Percentiles rank a stretch among this genome's conserved stretches.
Conservation (phyloP, 2,329 filamentous ascomycete genomes). For the Penicillium sp. region DNA sequence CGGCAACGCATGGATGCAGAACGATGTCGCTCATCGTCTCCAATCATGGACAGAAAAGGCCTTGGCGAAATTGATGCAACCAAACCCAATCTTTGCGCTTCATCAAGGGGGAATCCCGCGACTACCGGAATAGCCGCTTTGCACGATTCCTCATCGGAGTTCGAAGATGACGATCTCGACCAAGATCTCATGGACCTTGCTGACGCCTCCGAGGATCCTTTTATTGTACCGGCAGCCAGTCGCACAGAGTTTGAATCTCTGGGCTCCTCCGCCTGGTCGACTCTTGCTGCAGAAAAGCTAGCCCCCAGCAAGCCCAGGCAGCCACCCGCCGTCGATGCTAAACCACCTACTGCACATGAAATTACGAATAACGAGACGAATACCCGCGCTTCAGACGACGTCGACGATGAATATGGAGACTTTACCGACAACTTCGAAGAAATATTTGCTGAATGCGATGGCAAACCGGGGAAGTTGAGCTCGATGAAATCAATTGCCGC, state of each 20-base stretch:
- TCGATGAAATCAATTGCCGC: conserved; percentile 9
- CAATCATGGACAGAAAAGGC: conserved; percentile 23
- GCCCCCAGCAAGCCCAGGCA: conserved; percentile 5
- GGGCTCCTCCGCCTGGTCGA: conserved; percentile 19
- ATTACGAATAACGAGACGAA: conserved; percentile 19
- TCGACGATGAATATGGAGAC: conserved; percentile 65
- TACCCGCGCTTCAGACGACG: conserved; percentile 53
- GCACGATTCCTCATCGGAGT: conserved; percentile 43
- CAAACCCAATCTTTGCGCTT: conserved; percentile 3
- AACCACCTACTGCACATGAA: conserved; percentile 7
- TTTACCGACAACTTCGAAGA: conserved; percentile 59
- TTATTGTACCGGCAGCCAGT: conserved; percentile 17
- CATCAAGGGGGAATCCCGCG: neutral
- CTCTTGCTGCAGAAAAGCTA: conserved; percentile 12
- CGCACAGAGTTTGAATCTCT: conserved; percentile 16
- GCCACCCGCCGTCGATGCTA: conserved; percentile 1
- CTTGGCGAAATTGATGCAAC: conserved; percentile 1
- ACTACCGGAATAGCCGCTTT: conserved; percentile 8
- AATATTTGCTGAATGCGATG: conserved; percentile 56
- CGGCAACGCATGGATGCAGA: conserved; percentile 34
- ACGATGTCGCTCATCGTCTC: conserved; percentile 34
- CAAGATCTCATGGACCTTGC: conserved; percentile 44
- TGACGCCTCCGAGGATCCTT: conserved; percentile 34
- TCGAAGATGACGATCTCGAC: conserved; percentile 49
- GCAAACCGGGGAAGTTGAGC: conserved; percentile 26